Base-by-base conservation (phyloP, 1,284 basidiomycete genomes). In the Boletus calvinii region DNA sequence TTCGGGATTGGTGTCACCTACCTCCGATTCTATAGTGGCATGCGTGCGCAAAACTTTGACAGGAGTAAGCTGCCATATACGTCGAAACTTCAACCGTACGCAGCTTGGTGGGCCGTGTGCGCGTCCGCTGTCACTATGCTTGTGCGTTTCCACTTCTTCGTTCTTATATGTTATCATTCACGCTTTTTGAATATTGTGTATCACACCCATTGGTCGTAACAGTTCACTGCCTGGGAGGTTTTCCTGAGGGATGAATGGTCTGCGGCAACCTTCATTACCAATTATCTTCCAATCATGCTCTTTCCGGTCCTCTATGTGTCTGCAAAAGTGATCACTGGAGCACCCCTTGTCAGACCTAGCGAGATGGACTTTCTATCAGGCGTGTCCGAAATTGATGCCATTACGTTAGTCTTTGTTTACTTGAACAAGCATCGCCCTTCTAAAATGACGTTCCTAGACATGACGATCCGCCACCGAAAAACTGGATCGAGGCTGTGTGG, bases 351-450 rank as follows among this genome's bases (percentile, higher is more conserved):
- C 13, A 61, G 52, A 38, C 57, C 73, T 12, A 59, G 66, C 26
- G 73, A 85, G 36, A 81, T 86, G 73, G 84, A 86, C 69, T 82
- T 88, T 60, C 52, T 72, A 40, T 69, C 73, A 13, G 77, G 74
- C 22, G 55, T 77, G 34, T 74, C 71, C 24, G 78, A 80, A 66
- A 76, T 81, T 51, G 75, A 80, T 49, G 73, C 72, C 1, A 72
- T 71, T 11, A 73, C 71, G 60, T 77, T 67, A 48, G 63, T 63
- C 13, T 24, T 37, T 7, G 3, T 47, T 29, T 37, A 0, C 48
- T 48, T 32, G 12, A 29, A 32, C 13, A 12, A 5, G 11, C 4
- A 6, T 6, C 1, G 22, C 20, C 24, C 10, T 9, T 42, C 15
- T 32, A 31, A n/a, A n/a, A 57, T 24, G 18, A 31, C 8, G 31